A percentile compares a stretch with the other conserved stretches of the same genome.
Evolutionary conservation across 163 green algal species (phyloP).

Genomic region (Coccomyxa subellipsoidea): DNA sequence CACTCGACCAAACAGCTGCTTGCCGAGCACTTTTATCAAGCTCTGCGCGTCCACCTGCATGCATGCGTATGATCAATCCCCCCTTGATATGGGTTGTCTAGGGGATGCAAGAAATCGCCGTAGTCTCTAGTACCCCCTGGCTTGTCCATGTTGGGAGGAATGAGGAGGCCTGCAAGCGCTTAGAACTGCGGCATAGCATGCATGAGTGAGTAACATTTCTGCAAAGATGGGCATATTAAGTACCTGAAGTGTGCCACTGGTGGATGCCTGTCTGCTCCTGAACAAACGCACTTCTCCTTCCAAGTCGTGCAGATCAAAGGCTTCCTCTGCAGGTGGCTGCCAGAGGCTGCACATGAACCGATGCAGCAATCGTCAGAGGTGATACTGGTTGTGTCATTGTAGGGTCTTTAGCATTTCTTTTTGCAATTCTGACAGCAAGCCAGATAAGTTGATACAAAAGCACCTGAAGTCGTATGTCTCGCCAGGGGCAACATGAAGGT

Average conservation of each 20-base stretch:
- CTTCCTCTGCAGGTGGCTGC: conserved; percentile 1
- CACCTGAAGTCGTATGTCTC: conserved; percentile 18
- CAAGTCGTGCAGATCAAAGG: conserved; percentile 32
- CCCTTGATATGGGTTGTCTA: too few relatives aligned
- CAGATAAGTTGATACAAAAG: not conserved
- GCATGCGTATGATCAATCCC: too few relatives aligned
- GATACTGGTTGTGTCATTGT: too few relatives aligned
- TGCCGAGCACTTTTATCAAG: not conserved
- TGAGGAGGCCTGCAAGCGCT: too few relatives aligned
- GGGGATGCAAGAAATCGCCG: too few relatives aligned
- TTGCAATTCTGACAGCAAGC: too few relatives aligned
- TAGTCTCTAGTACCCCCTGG: too few relatives aligned
- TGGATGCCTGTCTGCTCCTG: not conserved
- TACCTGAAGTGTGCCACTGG: not conserved
- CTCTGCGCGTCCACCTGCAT: not conserved
- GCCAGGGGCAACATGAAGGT: conserved; percentile 22
- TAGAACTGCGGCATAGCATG: too few relatives aligned
- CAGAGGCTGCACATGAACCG: not conserved
- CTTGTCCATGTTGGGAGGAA: too few relatives aligned
- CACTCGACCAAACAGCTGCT: not conserved
- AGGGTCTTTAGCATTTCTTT: too few relatives aligned
- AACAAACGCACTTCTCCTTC: conserved; percentile 32
- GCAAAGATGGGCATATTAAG: not conserved
- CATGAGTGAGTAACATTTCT: not conserved
- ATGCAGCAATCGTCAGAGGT: too few relatives aligned